These are phyloP conservation scores for Amphicarpaea edgeworthii DNA, from an alignment of 306 rosid genomes.

Conservation along the genomic window DNA sequence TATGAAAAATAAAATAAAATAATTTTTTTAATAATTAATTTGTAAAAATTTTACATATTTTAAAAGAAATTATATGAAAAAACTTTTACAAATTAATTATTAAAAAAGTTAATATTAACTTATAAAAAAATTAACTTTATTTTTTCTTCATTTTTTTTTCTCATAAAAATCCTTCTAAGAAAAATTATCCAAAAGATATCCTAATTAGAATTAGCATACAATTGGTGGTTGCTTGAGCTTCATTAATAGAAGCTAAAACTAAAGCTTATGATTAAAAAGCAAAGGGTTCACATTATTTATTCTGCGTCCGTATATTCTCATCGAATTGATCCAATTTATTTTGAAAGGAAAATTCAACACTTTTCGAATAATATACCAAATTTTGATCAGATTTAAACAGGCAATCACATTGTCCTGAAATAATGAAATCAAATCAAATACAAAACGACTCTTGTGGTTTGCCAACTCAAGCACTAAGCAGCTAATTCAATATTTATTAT, in stretches of 20 bases:
- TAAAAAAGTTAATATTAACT: too few relatives aligned
- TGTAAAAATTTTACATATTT: too few relatives aligned
- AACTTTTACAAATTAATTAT: too few relatives aligned
- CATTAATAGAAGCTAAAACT: not conserved
- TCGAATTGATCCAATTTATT: not conserved
- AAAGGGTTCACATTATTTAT: not conserved
- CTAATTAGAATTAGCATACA: not conserved
- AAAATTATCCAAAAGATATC: too few relatives aligned
- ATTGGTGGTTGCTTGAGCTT: not conserved
- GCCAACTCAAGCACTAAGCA: constrained; percentile 40
- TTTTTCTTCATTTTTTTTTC: too few relatives aligned
- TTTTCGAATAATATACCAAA: not conserved
- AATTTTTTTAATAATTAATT: too few relatives aligned
- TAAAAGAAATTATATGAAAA: too few relatives aligned
- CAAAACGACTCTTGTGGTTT: not conserved
- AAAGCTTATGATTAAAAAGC: not conserved
- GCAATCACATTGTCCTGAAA: not conserved
- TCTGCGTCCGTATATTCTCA: not conserved
- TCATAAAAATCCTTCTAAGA: too few relatives aligned
- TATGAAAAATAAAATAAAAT: too few relatives aligned
- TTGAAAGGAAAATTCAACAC: not conserved
- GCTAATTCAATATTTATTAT: constrained; percentile 44
- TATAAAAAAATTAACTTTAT: too few relatives aligned
- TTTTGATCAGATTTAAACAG: not conserved
- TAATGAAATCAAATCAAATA: not conserved